Conservation (phyloP, 1,284 basidiomycete species). For the Austropuccinia psidii region DNA sequence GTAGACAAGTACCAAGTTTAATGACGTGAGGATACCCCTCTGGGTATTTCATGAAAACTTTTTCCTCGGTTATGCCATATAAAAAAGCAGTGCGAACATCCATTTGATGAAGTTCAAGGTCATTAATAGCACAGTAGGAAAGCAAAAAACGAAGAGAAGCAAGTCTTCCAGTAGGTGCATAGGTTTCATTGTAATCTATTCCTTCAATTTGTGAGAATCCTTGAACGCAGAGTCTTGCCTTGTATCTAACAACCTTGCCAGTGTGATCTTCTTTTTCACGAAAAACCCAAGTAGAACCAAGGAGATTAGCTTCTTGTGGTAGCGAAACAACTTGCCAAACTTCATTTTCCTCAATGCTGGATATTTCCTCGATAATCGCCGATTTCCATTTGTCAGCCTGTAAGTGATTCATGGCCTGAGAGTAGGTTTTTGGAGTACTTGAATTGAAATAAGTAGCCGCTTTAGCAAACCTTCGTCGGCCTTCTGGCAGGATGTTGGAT, state of each 20-base stretch:
- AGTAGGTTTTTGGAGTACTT: not conserved
- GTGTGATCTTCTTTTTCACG: not conserved
- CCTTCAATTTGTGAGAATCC: slow-evolving; percentile 37
- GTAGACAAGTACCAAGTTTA: not conserved
- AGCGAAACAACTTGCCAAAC: not conserved
- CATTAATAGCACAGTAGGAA: slow-evolving; percentile 21
- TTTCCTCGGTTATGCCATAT: slow-evolving; percentile 22
- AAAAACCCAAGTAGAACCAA: not conserved
- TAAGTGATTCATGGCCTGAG: not conserved
- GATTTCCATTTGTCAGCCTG: not conserved
- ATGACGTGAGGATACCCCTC: not conserved
- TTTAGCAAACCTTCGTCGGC: no score
- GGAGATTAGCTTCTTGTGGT: not conserved
- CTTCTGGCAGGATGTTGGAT: no score
- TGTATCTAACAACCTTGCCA: slow-evolving; percentile 1
- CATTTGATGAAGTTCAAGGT: slow-evolving; percentile 26
- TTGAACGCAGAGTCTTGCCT: slow-evolving; percentile 35
- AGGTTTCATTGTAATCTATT: slow-evolving; percentile 37
- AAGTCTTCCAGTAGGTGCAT: slow-evolving; percentile 21
- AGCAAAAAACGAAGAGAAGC: slow-evolving; percentile 28
- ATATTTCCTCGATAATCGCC: not conserved
- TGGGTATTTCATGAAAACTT: not conserved
- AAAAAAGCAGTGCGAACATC: slow-evolving; percentile 37
- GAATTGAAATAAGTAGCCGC: no score
- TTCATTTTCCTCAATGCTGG: not conserved